Evolutionary conservation across 106 monocot genomes (phyloP), one percentile per base, ranked within the genome.

Genomic region (Chionographis japonica): DNA sequence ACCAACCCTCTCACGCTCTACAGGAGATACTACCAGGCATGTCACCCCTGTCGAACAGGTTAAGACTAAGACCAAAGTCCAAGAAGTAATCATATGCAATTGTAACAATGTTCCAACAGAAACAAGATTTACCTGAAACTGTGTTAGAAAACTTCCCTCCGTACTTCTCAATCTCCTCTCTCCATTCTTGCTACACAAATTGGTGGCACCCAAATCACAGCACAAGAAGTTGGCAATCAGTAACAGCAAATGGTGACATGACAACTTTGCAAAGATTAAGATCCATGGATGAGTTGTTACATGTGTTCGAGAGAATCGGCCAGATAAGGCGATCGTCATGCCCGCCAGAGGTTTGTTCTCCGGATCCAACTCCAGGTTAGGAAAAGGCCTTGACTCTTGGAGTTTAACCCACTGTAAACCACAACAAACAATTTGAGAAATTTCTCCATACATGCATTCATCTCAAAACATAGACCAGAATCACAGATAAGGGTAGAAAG

Each of bases 91-190:
- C 43, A 46, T 46, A 8, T 46, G 43, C 43, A 46, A 46, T 46
- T 46, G 8, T 4, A 46, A 46, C 4, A 36, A 12, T 27, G 3
- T 17, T 6, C 12, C 27, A 38, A 63, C 52, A 37, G 37, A 12
- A 38, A 51, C 36, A 13, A 63, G 16, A 2, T 4, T 50, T 73
- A 88, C 91, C 91, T 18, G 54, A 16, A 52, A 83, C 65, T 0
- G 71, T 75, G 52, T 74, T 80, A n/a, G 79, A 79, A 14, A 92
- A 77, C 60, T 80, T 82, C 8, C 91, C 91, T 16, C 91, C 88
- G 75, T 85, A 74, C 72, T 82, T 83, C 55, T 88, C 84, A 54
- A 91, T 91, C 63, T 87, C 69, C 60, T 87, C 84, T 35, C 79
- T 80, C 85, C 87, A 88, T 11, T 69, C 49, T 68, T 78, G 82